phyloP scores from a whole-genome alignment of 1,284 basidiomycete species.

The Ustilago tritici region DNA sequence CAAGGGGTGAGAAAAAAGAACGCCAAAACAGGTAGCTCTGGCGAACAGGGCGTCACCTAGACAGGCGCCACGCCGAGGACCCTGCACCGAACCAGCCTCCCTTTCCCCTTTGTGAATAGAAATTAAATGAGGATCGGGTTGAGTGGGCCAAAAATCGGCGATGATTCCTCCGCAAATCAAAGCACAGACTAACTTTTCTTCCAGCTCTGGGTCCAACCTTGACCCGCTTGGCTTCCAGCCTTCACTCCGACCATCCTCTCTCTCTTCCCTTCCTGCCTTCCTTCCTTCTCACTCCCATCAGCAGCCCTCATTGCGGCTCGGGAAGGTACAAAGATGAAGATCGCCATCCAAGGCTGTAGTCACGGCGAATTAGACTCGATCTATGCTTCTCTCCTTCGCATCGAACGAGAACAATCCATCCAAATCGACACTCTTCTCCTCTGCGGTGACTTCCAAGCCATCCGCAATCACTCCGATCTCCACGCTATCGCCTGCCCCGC shows the following conservation, averaged over 20 bases:
- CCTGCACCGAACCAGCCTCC: constrained; percentile 5
- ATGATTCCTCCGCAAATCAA: not conserved
- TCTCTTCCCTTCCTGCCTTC: too few relatives aligned
- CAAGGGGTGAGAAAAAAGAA: not conserved
- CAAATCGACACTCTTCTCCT: constrained; percentile 87
- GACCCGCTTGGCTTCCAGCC: not conserved
- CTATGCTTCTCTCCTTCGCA: constrained; percentile 79
- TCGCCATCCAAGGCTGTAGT: constrained; percentile 94
- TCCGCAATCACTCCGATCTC: constrained; percentile 87
- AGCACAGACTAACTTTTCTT: constrained; percentile 3
- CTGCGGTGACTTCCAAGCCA: constrained; percentile 89
- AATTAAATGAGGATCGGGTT: not conserved
- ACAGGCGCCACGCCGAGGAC: constrained; percentile 6
- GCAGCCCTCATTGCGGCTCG: too few relatives aligned
- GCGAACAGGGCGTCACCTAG: not conserved
- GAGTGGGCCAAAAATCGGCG: not conserved
- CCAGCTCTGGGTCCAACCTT: constrained; percentile 1
- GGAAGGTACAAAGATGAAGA: constrained; percentile 71
- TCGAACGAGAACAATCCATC: constrained; percentile 76
- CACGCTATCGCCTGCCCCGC: constrained; percentile 89
- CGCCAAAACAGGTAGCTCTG: not conserved
- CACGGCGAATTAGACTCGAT: constrained; percentile 79
- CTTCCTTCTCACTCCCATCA: not conserved
- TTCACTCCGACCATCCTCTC: too few relatives aligned
- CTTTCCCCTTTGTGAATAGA: not conserved